These are phyloP conservation scores for Talaromyces sp. DNA, from an alignment of 2,329 filamentous ascomycete genomes.

Conservation along the genomic window DNA sequence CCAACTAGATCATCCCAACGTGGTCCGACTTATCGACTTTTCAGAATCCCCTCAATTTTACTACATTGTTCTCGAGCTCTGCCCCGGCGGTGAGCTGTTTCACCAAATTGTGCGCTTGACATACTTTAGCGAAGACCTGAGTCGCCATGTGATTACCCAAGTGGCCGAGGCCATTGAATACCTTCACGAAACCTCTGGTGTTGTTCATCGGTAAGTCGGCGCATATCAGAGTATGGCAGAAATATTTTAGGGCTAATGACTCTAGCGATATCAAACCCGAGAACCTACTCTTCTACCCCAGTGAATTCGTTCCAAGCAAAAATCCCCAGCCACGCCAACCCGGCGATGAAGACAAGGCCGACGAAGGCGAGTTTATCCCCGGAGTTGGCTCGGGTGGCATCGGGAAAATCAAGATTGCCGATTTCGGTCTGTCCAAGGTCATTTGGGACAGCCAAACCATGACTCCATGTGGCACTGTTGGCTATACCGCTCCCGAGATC, in stretches of 20 bases:
- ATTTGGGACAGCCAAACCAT: conserved; percentile 98
- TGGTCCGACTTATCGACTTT: conserved; percentile 89
- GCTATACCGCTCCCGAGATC: conserved; percentile 96
- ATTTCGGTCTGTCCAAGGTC: conserved; percentile 95
- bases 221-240: conserved; percentile 13
- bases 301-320: conserved; percentile 73
- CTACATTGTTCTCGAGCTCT: conserved; percentile 93
- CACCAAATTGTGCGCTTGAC: conserved; percentile 97
- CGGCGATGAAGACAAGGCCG: conserved; percentile 94
- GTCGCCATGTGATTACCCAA: conserved; percentile 88
- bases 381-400: conserved; percentile 85
- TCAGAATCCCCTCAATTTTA: conserved; percentile 93
- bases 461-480: conserved; percentile 98
- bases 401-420: conserved; percentile 92
- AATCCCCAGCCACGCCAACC: conserved; percentile 73
- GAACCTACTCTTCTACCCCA: conserved; percentile 89
- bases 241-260: conserved; percentile 17
- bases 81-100: conserved; percentile 92
- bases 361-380: conserved; percentile 86
- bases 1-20: conserved; percentile 91
- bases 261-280: conserved; percentile 94
- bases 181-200: conserved; percentile 87
- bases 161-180: conserved; percentile 94
- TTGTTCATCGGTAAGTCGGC: conserved; percentile 81
- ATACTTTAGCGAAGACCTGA: conserved; percentile 95